Percentiles rank a stretch among this genome's conserved stretches.
phyloP scores from a whole-genome alignment of 1,139 yeast species.

The Pichia inconspicua region DNA sequence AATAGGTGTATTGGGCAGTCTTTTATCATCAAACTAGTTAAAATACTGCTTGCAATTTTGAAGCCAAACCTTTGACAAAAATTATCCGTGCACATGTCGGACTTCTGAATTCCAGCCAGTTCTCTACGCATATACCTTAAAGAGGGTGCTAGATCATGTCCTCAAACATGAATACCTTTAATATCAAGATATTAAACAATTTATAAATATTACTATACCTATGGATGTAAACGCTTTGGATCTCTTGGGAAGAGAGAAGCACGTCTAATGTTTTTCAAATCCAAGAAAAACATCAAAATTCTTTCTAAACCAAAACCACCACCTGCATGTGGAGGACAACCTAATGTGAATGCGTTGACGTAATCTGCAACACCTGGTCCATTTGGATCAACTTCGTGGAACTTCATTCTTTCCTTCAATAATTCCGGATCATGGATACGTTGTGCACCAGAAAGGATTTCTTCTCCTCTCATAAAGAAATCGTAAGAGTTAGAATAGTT shows the following conservation, averaged over 20 bases:
- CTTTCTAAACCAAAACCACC: conserved; percentile 99
- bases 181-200: too few species aligned
- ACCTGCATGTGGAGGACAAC: conserved; percentile 99
- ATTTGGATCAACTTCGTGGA: conserved; percentile 74
- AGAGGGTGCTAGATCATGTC: too few species aligned
- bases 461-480: conserved; percentile 99
- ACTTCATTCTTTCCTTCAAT: conserved; percentile 71
- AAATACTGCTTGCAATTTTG: too few species aligned
- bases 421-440: conserved; percentile 92
- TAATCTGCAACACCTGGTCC: conserved; percentile 83
- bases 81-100: background rate
- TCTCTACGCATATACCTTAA: background rate
- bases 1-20: background rate
- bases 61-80: background rate
- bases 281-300: conserved; percentile 96
- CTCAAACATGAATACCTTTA: too few species aligned
- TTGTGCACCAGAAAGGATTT: conserved; percentile 96
- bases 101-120: background rate
- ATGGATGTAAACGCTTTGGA: conserved; percentile 90
- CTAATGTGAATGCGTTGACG: conserved; percentile 85
- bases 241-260: conserved; percentile 99
- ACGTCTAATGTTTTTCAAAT: conserved; percentile 92
- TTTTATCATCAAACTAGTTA: too few species aligned
- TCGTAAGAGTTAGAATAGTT: conserved; percentile 92
- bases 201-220: conserved; percentile 1